Percentiles rank a stretch among this genome's conserved stretches.
phyloP scores from a whole-genome alignment of 2,329 filamentous ascomycete genomes.

The Alternaria alternata region DNA sequence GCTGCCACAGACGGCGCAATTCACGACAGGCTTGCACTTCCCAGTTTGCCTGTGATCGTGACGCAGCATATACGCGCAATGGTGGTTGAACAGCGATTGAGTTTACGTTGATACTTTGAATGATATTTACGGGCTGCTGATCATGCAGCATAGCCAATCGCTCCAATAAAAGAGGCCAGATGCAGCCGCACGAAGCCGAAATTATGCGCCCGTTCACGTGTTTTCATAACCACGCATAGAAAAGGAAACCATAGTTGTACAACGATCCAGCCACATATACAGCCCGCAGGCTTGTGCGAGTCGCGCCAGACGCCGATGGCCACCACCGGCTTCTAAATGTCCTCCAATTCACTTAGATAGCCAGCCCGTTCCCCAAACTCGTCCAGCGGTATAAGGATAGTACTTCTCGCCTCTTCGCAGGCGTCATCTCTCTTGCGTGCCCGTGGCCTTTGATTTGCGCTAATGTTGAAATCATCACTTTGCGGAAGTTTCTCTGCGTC shows the following conservation, averaged over 20 bases:
- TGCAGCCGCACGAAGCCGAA: background rate
- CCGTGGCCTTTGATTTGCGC: slow-evolving; percentile 50
- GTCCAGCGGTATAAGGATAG: slow-evolving; percentile 65
- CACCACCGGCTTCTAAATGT: background rate
- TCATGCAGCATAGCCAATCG: background rate
- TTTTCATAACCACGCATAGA: background rate
- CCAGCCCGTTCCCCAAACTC: slow-evolving; percentile 51
- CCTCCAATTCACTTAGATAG: slow-evolving; percentile 33
- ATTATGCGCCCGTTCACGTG: background rate
- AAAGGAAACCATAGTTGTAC: slow-evolving; percentile 1
- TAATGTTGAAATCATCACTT: slow-evolving; percentile 58
- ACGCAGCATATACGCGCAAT: background rate
- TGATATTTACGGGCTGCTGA: background rate
- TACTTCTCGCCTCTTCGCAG: slow-evolving; percentile 55
- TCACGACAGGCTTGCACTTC: background rate
- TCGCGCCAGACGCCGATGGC: background rate
- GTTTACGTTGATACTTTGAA: slow-evolving; percentile 1
- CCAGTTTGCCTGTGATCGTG: background rate
- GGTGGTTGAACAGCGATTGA: background rate
- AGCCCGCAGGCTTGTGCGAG: background rate
- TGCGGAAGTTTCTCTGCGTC: slow-evolving; percentile 62
- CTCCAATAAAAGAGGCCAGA: background rate
- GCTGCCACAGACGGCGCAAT: background rate
- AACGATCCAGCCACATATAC: background rate
- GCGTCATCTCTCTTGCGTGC: slow-evolving; percentile 48